Percentiles rank a stretch among this genome's conserved stretches.
Conservation (phyloP, 2,329 filamentous ascomycete species). For the Talaromyces sp. region DNA sequence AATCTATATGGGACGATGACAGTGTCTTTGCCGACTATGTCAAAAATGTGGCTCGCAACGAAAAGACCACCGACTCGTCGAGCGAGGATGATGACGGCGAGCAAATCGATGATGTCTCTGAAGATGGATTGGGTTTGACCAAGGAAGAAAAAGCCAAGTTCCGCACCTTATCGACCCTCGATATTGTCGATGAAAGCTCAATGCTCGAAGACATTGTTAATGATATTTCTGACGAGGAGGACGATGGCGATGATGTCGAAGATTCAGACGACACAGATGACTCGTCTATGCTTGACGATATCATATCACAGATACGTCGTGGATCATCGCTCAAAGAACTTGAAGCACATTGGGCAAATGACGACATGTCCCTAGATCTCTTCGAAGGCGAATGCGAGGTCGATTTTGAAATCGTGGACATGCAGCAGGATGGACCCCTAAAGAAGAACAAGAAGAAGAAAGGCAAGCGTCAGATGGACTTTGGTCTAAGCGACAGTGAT, state of each 20-base stretch:
- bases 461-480: constrained; percentile 51
- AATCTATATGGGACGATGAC: constrained; percentile 41
- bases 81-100: constrained; percentile 18
- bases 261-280: constrained; percentile 15
- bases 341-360: background rate
- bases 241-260: constrained; percentile 17
- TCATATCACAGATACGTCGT: constrained; percentile 16
- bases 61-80: constrained; percentile 3
- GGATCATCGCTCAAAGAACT: constrained; percentile 1
- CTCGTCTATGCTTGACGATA: constrained; percentile 48
- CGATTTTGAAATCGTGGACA: constrained; percentile 83
- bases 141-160: constrained; percentile 20
- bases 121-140: constrained; percentile 23
- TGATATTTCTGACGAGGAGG: constrained; percentile 11
- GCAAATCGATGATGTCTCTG: constrained; percentile 20
- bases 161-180: background rate
- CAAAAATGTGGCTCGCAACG: constrained; percentile 32
- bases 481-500: constrained; percentile 65
- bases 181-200: constrained; percentile 1
- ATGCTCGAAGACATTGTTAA: constrained; percentile 23
- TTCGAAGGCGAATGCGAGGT: constrained; percentile 60
- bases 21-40: constrained; percentile 40
- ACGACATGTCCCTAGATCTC: constrained; percentile 51
- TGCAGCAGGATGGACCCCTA: constrained; percentile 63
- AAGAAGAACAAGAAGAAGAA: constrained; percentile 63